Evolutionary conservation across 169 alveolate genomes (phyloP).

Genomic region (Besnoitia besnoiti): DNA sequence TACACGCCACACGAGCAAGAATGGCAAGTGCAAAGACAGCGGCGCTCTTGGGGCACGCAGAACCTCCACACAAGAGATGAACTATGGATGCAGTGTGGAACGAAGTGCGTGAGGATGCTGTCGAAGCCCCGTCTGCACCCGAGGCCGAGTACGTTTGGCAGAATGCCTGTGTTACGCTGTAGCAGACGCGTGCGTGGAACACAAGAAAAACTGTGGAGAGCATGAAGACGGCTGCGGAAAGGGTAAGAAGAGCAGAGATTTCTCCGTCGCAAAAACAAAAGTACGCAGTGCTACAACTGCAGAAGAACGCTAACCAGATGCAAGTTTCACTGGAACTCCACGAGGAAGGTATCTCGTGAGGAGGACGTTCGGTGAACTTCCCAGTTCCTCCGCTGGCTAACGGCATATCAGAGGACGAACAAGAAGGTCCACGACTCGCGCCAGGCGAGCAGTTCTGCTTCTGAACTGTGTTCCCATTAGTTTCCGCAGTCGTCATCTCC

Average conservation of each 20-base stretch:
- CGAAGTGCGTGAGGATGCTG: neutral
- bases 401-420: neutral
- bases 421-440: neutral
- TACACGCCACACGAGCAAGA: conserved; percentile 9
- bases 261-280: neutral
- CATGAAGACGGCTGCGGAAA: conserved; percentile 11
- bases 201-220: neutral
- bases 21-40: neutral
- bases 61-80: neutral
- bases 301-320: neutral
- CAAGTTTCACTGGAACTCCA: neutral
- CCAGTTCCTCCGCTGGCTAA: neutral
- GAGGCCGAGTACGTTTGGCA: neutral
- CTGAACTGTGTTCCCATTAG: neutral
- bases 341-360: neutral
- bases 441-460: neutral
- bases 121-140: neutral
- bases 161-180: neutral
- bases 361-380: neutral
- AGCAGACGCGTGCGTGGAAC: conserved; percentile 14
- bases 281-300: neutral
- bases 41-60: neutral
- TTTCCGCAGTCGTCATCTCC: neutral
- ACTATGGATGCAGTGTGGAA: neutral
- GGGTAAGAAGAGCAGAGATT: neutral